phyloP scores from a whole-genome alignment of 176 grass and related monocot genomes.

The Echinochloa phyllopogon region DNA sequence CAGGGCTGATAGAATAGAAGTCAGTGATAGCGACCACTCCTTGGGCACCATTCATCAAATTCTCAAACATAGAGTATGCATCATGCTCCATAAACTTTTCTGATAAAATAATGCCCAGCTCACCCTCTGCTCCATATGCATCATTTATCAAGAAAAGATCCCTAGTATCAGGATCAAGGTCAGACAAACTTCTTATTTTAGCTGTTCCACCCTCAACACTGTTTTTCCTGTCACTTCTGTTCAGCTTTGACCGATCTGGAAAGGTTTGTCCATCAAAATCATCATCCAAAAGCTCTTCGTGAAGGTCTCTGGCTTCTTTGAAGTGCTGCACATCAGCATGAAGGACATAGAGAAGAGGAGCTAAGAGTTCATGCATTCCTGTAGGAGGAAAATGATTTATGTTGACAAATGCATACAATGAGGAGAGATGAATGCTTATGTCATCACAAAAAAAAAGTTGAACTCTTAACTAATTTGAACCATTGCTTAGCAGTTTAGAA shows the following conservation, averaged over 20 bases:
- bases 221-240: conserved; percentile 56
- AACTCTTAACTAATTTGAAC: neutral
- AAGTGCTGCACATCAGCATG: conserved; percentile 83
- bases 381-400: conserved; percentile 43
- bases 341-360: conserved; percentile 98
- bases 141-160: conserved; percentile 88
- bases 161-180: conserved; percentile 79
- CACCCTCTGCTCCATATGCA: conserved; percentile 92
- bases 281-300: conserved; percentile 75
- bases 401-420: conserved; percentile 39
- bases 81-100: conserved; percentile 99
- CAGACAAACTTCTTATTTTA: conserved; percentile 60
- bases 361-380: conserved; percentile 99
- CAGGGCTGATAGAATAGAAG: conserved; percentile 78
- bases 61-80: conserved; percentile 94
- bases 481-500: conserved; percentile 10
- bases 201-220: conserved; percentile 35
- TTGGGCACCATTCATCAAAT: conserved; percentile 79
- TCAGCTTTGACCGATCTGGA: conserved; percentile 60
- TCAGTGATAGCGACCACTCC: conserved; percentile 80
- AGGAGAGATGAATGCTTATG: conserved; percentile 31
- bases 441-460: neutral
- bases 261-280: conserved; percentile 71
- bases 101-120: conserved; percentile 92
- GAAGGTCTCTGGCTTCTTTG: conserved; percentile 65